Evolutionary conservation across 2,329 filamentous ascomycete genomes (phyloP).

Genomic region (Aspergillus chevalieri): DNA sequence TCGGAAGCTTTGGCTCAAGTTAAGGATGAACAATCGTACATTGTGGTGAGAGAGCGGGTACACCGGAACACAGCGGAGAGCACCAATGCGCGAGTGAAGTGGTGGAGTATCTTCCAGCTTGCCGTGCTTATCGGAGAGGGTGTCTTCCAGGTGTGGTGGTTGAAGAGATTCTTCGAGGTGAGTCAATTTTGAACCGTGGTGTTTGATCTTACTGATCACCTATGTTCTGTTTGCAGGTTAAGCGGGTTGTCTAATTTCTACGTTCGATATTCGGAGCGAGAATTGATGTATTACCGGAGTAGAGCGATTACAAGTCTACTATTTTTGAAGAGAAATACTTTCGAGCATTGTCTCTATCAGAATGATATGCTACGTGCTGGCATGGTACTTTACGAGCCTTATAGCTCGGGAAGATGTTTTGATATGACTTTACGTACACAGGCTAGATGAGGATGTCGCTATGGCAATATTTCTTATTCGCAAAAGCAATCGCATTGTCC

Average conservation of each 20-base stretch:
- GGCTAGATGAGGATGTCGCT: background rate
- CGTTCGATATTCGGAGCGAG: background rate
- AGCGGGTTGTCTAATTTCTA: conserved; percentile 40
- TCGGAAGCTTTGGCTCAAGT: conserved; percentile 83
- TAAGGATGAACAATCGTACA: conserved; percentile 97
- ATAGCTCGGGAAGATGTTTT: background rate
- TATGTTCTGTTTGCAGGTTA: conserved; percentile 30
- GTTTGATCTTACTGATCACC: conserved; percentile 3
- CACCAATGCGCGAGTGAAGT: conserved; percentile 95
- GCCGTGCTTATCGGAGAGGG: conserved; percentile 83
- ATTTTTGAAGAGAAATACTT: conserved; percentile 6
- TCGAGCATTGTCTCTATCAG: background rate
- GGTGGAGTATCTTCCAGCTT: conserved; percentile 98
- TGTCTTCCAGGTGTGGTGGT: conserved; percentile 98
- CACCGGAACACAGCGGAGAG: conserved; percentile 98
- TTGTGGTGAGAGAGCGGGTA: conserved; percentile 87
- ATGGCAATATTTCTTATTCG: no score
- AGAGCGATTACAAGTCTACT: background rate
- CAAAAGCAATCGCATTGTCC: background rate
- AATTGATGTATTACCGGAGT: background rate
- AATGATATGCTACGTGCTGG: background rate
- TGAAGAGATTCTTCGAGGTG: conserved; percentile 95
- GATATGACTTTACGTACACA: conserved; percentile 7
- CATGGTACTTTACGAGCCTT: background rate
- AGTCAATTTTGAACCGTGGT: conserved; percentile 9